phyloP scores from a whole-genome alignment of 305 asterid species.

The Rubia occidens region DNA sequence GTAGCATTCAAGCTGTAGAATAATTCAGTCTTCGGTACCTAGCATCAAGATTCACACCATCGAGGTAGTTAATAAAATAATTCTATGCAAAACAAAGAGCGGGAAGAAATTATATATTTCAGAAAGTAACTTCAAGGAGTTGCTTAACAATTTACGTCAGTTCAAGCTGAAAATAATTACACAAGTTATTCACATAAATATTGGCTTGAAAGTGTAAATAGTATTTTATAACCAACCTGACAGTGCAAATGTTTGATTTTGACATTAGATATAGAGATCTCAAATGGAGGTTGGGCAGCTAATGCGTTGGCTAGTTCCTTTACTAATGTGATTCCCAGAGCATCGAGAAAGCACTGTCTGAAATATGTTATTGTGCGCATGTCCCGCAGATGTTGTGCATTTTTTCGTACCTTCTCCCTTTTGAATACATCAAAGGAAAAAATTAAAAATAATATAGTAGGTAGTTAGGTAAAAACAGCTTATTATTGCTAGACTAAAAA shows the following conservation, averaged over 20 bases:
- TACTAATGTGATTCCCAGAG: constrained; percentile 42
- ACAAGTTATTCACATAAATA: not conserved
- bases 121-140: not conserved
- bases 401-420: constrained; percentile 58
- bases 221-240: constrained; percentile 44
- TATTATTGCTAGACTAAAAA: not conserved
- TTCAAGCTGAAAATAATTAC: not conserved
- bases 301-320: constrained; percentile 83
- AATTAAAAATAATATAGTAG: constrained; percentile 5
- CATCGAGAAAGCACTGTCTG: constrained; percentile 75
- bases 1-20: constrained; percentile 83
- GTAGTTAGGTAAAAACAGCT: not conserved
- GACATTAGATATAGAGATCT: constrained; percentile 53
- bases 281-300: constrained; percentile 77
- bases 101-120: not conserved
- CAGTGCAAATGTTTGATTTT: constrained; percentile 69
- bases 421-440: constrained; percentile 12
- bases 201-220: not conserved
- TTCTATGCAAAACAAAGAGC: not conserved
- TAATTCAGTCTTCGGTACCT: constrained; percentile 64
- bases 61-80: not conserved
- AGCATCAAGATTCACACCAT: constrained; percentile 18
- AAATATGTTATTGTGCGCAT: constrained; percentile 74
- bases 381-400: constrained; percentile 61
- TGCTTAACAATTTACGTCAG: not conserved